Conservation (phyloP, 192 early-diverging fungal species). For the Backusella australiensis region DNA sequence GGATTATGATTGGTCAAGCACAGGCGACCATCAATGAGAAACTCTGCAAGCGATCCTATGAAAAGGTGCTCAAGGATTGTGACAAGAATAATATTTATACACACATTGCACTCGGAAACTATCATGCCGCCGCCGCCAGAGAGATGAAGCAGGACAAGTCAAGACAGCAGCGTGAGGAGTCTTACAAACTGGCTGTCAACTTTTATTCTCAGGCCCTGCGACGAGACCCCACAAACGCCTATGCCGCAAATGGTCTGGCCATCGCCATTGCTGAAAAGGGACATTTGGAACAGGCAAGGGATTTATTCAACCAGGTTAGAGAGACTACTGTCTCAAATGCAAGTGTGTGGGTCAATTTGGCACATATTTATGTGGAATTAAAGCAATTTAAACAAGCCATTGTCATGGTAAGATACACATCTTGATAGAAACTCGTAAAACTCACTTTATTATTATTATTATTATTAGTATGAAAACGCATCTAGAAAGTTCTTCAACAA, state of each 20-base stretch:
- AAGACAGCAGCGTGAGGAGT: constrained; percentile 32
- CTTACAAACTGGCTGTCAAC: constrained; percentile 71
- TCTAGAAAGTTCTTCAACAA: constrained; percentile 53
- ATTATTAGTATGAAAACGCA: constrained; percentile 60
- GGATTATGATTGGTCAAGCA: constrained; percentile 72
- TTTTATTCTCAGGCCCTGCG: constrained; percentile 78
- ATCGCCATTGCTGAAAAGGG: constrained; percentile 79
- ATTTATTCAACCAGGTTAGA: constrained; percentile 58
- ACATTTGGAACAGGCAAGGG: constrained; percentile 54
- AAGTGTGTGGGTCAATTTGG: constrained; percentile 69
- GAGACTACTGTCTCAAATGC: constrained; percentile 43
- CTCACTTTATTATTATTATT: not conserved
- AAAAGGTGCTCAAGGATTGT: constrained; percentile 73
- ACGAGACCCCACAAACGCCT: constrained; percentile 67
- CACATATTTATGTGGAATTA: constrained; percentile 71
- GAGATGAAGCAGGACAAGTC: constrained; percentile 44
- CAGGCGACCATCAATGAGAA: constrained; percentile 59
- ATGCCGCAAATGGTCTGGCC: constrained; percentile 84
- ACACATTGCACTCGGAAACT: constrained; percentile 78
- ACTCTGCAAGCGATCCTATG: constrained; percentile 70
- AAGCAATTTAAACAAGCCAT: constrained; percentile 76
- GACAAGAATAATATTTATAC: constrained; percentile 80
- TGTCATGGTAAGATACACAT: constrained; percentile 49
- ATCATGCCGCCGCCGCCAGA: constrained; percentile 66
- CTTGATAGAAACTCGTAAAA: not conserved